Conservation (phyloP, 1,284 basidiomycete genomes). For the Leccinum solheimii region DNA sequence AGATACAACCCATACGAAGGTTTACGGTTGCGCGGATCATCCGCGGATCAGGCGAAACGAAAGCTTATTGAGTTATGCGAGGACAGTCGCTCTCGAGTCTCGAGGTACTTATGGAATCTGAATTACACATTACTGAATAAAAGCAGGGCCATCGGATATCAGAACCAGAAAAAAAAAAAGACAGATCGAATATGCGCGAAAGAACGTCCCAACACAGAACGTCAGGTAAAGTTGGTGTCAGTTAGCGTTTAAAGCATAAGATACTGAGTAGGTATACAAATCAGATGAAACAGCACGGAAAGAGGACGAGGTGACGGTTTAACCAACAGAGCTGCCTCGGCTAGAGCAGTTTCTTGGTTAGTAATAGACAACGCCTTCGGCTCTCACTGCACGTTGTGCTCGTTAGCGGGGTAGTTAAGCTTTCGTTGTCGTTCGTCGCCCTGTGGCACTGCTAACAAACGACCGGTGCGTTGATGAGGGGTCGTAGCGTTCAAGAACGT, state of each 20-base stretch:
- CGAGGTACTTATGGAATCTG: constrained; percentile 2
- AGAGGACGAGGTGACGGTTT: constrained; percentile 11
- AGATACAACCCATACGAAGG: constrained; percentile 9
- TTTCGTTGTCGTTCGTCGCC: constrained; percentile 33
- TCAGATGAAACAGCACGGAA: constrained; percentile 25
- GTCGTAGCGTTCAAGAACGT: constrained; percentile 31
- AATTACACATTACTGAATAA: constrained; percentile 12
- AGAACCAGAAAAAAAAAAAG: constrained; percentile 8
- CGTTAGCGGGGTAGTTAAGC: constrained; percentile 14
- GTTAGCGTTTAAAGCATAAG: constrained; percentile 37
- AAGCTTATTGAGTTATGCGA: constrained; percentile 21
- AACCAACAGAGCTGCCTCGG: constrained; percentile 2
- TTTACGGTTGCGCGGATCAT: constrained; percentile 31
- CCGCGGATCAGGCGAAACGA: constrained; percentile 26
- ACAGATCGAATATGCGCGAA: constrained; percentile 6
- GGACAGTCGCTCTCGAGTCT: constrained; percentile 3
- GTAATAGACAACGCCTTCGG: not conserved
- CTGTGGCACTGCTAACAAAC: constrained; percentile 16
- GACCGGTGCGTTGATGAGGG: constrained; percentile 24
- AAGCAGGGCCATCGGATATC: constrained; percentile 3
- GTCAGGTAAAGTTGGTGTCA: constrained; percentile 22
- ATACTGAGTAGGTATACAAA: constrained; percentile 32
- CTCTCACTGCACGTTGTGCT: constrained; percentile 12
- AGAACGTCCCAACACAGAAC: constrained; percentile 9
- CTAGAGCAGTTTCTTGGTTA: not conserved